These are phyloP conservation scores for Rickenella mellea DNA, from an alignment of 768 basidiomycete species.

Conservation along the genomic window DNA sequence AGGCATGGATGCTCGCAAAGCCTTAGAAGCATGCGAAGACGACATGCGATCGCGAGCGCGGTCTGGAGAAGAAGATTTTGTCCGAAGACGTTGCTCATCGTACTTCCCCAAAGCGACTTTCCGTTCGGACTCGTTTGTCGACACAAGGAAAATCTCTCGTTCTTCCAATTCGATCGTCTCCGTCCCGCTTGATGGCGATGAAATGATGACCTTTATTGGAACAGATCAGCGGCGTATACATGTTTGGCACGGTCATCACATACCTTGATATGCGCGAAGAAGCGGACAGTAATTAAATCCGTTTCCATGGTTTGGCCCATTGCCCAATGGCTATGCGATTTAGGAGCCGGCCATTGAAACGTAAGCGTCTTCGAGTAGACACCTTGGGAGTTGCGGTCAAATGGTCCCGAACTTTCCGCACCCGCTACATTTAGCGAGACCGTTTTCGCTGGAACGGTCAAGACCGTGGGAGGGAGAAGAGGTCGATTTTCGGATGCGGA, in stretches of 20 bases:
- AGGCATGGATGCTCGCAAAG: constrained; percentile 2
- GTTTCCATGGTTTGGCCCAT: constrained; percentile 71
- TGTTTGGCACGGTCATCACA: constrained; percentile 13
- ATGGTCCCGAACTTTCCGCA: constrained; percentile 49
- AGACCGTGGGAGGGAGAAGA: constrained; percentile 5
- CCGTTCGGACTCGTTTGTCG: constrained; percentile 62
- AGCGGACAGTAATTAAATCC: constrained; percentile 53
- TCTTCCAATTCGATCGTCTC: constrained; percentile 65
- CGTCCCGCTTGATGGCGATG: constrained; percentile 31
- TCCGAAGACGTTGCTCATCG: constrained; percentile 33
- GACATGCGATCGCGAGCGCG: constrained; percentile 14
- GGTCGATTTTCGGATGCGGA: constrained; percentile 6
- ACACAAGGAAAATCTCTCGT: constrained; percentile 54
- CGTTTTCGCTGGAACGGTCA: constrained; percentile 24
- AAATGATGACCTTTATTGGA: constrained; percentile 28
- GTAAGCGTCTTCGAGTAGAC: constrained; percentile 58
- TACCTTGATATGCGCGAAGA: constrained; percentile 65
- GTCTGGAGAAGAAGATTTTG: constrained; percentile 52
- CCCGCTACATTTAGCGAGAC: constrained; percentile 45
- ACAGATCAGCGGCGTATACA: not conserved
- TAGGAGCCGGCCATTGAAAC: constrained; percentile 62
- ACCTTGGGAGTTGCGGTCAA: constrained; percentile 46
- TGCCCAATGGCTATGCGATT: constrained; percentile 65
- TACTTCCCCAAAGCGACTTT: constrained; percentile 54
- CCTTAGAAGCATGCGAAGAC: not conserved